Percentiles rank a stretch among this genome's conserved stretches.
Evolutionary conservation across 176 grass and related monocot species (phyloP).

Genomic region (Aegilops longissima): DNA sequence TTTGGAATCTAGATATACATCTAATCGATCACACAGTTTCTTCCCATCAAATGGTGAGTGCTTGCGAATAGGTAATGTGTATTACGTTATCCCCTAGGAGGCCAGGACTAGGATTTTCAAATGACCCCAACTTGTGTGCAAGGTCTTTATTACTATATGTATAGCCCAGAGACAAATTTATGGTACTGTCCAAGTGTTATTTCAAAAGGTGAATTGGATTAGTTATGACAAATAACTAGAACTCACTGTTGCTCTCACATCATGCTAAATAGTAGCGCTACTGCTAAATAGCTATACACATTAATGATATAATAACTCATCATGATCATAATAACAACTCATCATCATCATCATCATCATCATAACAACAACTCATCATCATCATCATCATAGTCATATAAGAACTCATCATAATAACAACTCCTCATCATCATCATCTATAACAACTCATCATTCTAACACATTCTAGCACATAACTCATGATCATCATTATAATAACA

Average conservation of each 20-base stretch:
- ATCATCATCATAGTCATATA: too few species aligned
- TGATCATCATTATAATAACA: too few species aligned
- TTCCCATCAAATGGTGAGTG: not conserved
- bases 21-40: not conserved
- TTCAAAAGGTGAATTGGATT: constrained; percentile 34
- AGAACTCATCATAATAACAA: too few species aligned
- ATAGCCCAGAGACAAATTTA: not conserved
- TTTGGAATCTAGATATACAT: not conserved
- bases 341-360: too few species aligned
- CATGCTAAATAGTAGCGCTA: not conserved
- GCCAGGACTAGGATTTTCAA: not conserved
- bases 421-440: too few species aligned
- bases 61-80: not conserved
- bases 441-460: too few species aligned
- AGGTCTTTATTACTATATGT: not conserved
- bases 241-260: constrained; percentile 40
- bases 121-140: constrained; percentile 37
- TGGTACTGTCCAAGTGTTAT: constrained; percentile 48
- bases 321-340: too few species aligned
- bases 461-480: too few species aligned
- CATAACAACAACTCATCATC: too few species aligned
- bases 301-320: too few species aligned
- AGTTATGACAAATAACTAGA: constrained; percentile 48
- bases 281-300: too few species aligned
- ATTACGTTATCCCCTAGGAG: not conserved